Evolutionary conservation across 352 stramenopile genomes (phyloP).

Genomic region (Globisporangium middletonii): DNA sequence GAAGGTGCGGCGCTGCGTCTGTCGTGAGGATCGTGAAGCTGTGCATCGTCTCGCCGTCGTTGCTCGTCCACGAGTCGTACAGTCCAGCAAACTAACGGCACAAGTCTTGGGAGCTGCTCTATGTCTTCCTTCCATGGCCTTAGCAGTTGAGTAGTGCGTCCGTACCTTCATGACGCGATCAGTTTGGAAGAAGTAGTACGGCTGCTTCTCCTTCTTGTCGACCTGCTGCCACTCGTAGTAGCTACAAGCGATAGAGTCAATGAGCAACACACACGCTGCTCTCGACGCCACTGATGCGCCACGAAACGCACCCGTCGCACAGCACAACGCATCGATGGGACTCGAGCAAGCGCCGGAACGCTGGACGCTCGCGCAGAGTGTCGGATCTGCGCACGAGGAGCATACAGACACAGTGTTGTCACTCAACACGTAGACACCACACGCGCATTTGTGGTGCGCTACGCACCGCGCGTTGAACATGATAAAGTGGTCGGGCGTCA

Average conservation of each 20-base stretch:
- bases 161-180: conserved; percentile 43
- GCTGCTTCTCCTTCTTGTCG: conserved; percentile 84
- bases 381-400: conserved; percentile 37
- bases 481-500: conserved; percentile 76
- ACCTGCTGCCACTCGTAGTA: conserved; percentile 92
- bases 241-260: conserved; percentile 12
- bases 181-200: conserved; percentile 81
- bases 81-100: conserved; percentile 66
- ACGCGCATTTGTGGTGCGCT: not conserved
- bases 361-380: conserved; percentile 59
- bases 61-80: conserved; percentile 77
- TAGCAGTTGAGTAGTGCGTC: not conserved
- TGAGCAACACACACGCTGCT: not conserved
- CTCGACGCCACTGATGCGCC: not conserved
- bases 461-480: conserved; percentile 83
- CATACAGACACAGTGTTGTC: not conserved
- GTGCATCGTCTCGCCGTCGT: conserved; percentile 60
- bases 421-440: not conserved
- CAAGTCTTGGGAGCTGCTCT: not conserved
- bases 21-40: conserved; percentile 89
- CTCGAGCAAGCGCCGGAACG: conserved; percentile 68
- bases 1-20: conserved; percentile 46
- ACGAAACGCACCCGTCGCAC: conserved; percentile 51
- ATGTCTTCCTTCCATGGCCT: too few species aligned
- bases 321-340: conserved; percentile 76